Base-by-base conservation (phyloP, 2,329 filamentous ascomycete genomes). In the Fusarium phyllophilum region DNA sequence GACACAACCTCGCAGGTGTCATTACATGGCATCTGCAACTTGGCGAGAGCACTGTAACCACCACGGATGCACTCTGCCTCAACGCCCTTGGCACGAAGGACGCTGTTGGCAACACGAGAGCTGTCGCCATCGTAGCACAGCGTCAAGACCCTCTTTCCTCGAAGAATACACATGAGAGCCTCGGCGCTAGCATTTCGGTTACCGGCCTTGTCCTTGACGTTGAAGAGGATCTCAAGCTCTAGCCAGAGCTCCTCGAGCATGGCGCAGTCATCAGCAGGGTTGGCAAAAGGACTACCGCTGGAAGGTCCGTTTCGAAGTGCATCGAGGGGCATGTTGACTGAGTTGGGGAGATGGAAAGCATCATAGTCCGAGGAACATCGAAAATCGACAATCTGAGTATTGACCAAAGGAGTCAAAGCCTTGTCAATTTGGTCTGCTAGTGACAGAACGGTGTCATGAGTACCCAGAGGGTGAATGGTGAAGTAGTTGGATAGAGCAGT, bases 111-210 rank as follows among this genome's bases (percentile, higher is more conserved):
- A 17, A 89, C 84, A 8, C 88, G 81, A 11, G 88, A 83, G 24
- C 85, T 86, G 59, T 89, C 86, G 6, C 88, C 88, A 57, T 87
- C 81, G 60, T 89, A 89, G 73, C 87, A 89, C 17, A 88, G 74
- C 17, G 88, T 79, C 26, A 89, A 73, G 15, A 88, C 80, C 33
- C 81, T 83, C 57, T 83, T 83, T 12, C 78, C 80, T 26, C 76
- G 73, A 15, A 85, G 74, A 5, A 80, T 73, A 5, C 74, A 72
- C 64, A 80, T 72, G 24, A 82, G 58, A 26, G 73, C 73, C 51
- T 78, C 78, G 1, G 79, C 79, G 7, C 76, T 77, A 8, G 74
- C 56, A 55, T 80, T 79, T 18, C 78, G 74, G 31, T 73, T 78
- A 22, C 78, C 79, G 29, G 74, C 66, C 55, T 78, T 73, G 22